Conservation (phyloP, 495 filamentous ascomycete genomes). For the Penicillium crystallinum region DNA sequence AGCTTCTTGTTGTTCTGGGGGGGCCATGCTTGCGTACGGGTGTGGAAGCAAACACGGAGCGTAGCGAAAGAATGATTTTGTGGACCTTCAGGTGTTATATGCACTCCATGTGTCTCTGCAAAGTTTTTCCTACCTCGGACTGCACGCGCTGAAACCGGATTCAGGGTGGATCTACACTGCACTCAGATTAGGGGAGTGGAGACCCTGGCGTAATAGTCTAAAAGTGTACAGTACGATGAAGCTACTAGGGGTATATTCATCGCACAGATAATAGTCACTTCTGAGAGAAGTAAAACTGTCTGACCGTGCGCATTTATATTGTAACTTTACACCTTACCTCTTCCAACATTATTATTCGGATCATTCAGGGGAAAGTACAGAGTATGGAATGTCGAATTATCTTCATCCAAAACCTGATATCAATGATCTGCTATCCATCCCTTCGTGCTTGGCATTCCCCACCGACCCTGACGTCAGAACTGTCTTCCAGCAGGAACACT, state of each 20-base stretch:
- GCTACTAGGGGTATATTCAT: background rate
- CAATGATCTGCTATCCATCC: background rate
- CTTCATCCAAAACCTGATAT: background rate
- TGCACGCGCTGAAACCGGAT: constrained; percentile 4
- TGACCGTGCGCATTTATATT: too few relatives aligned
- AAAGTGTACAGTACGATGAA: background rate
- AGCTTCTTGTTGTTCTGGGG: constrained; percentile 3
- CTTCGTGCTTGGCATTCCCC: background rate
- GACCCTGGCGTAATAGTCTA: background rate
- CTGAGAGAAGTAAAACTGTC: too few relatives aligned
- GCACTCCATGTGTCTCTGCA: background rate
- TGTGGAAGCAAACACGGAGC: background rate
- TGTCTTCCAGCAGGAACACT: background rate
- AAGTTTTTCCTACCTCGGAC: background rate
- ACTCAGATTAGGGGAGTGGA: background rate
- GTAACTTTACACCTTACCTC: too few relatives aligned
- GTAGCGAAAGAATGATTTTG: background rate
- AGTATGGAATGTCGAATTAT: background rate
- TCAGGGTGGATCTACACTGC: constrained; percentile 5
- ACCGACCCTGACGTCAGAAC: background rate
- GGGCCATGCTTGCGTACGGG: background rate
- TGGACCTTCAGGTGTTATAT: constrained; percentile 6
- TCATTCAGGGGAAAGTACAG: too few relatives aligned
- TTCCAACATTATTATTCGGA: too few relatives aligned
- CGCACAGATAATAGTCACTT: too few relatives aligned